phyloP scores from a whole-genome alignment of 2,329 filamentous ascomycete genomes.

The Albophoma yamanashiensis region DNA sequence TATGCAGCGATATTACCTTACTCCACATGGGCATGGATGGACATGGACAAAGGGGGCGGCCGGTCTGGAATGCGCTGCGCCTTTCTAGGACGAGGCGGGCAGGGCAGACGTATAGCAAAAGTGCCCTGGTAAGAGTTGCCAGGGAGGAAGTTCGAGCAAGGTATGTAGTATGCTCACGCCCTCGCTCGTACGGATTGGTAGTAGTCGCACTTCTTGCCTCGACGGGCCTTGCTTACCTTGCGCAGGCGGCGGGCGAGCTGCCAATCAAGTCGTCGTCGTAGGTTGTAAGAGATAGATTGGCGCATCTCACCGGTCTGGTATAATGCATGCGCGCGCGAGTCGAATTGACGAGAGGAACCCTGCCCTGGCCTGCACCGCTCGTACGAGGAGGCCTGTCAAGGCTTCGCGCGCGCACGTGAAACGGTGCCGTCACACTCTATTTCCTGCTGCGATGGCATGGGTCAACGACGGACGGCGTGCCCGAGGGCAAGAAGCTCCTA shows the following conservation, averaged over 20 bases:
- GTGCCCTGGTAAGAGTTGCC: not conserved
- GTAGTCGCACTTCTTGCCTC: not conserved
- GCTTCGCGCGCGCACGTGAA: not conserved
- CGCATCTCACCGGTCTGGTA: not conserved
- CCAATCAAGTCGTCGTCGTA: not conserved
- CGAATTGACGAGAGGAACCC: not conserved
- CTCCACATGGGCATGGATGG: not conserved
- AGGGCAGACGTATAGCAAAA: too few relatives aligned
- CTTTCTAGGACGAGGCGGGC: not conserved
- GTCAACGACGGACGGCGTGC: not conserved
- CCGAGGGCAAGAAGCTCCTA: not conserved
- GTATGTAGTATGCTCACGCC: too few relatives aligned
- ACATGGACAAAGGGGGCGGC: too few relatives aligned
- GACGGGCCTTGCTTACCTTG: not conserved
- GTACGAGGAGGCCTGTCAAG: not conserved
- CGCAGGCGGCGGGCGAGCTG: not conserved
- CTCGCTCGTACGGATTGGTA: too few relatives aligned
- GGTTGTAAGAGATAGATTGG: not conserved
- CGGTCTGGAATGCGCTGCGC: not conserved
- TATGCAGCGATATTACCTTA: not conserved
- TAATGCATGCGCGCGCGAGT: not conserved
- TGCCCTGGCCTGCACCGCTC: not conserved
- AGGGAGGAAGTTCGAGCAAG: not conserved
- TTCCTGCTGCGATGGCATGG: not conserved
- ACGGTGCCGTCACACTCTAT: not conserved